Evolutionary conservation across 352 stramenopile genomes (phyloP).

Genomic region (Phytophthora tubulina): DNA sequence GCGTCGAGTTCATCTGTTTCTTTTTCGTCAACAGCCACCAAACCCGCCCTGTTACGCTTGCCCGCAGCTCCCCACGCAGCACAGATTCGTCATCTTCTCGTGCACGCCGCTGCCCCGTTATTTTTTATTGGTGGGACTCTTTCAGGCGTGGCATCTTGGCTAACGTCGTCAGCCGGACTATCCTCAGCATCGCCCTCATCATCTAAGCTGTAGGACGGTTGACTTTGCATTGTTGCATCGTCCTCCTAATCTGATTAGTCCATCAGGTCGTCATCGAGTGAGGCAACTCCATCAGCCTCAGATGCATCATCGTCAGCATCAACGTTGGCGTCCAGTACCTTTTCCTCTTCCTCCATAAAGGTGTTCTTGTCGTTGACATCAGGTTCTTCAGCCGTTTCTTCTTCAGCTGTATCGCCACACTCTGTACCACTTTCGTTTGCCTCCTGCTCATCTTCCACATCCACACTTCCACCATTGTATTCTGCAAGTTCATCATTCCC

Average conservation of each 20-base stretch:
- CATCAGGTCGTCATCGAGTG: not conserved
- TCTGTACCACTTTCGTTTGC: not conserved
- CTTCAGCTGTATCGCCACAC: not conserved
- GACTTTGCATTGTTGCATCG: not conserved
- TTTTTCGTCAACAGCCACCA: not conserved
- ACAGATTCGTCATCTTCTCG: slow-evolving; percentile 7
- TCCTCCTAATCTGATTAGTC: not conserved
- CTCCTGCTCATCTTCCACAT: not conserved
- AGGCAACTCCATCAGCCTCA: too few species aligned
- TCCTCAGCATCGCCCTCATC: slow-evolving; percentile 3
- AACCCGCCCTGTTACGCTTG: not conserved
- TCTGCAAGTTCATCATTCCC: not conserved
- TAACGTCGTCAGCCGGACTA: not conserved
- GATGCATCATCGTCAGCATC: too few species aligned
- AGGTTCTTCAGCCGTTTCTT: not conserved
- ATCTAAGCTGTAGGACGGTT: not conserved
- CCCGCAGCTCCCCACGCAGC: not conserved
- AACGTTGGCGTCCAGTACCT: too few species aligned
- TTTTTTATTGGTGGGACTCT: not conserved
- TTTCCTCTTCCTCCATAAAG: not conserved
- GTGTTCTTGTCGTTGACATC: not conserved
- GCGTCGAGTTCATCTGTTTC: not conserved
- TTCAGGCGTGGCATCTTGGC: not conserved
- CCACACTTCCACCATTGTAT: not conserved
- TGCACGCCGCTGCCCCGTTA: not conserved